Evolutionary conservation across 1,284 basidiomycete genomes (phyloP).

Genomic region (Apiotrichum veenhuisii): DNA sequence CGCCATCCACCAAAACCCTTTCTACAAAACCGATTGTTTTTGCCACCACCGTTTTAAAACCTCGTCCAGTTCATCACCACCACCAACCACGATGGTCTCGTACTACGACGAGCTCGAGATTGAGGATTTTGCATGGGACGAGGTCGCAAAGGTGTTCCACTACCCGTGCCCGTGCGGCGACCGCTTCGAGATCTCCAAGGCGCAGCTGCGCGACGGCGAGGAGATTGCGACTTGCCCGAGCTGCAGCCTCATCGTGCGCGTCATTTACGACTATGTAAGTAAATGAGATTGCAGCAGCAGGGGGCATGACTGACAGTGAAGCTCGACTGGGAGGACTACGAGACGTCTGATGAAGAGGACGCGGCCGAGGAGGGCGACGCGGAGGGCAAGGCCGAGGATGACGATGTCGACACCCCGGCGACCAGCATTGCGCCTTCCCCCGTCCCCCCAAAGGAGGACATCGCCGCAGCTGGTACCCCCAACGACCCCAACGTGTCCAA

Average conservation of each 20-base stretch:
- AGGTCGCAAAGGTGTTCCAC: conserved; percentile 75
- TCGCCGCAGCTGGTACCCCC: neutral
- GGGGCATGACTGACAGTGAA: conserved; percentile 11
- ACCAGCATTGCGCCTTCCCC: conserved; percentile 6
- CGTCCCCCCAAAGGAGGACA: neutral
- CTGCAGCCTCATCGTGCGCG: conserved; percentile 87
- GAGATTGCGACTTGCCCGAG: conserved; percentile 97
- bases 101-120: conserved; percentile 66
- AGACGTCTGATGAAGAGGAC: conserved; percentile 43
- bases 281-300: no score
- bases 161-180: conserved; percentile 99
- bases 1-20: no score
- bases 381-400: conserved; percentile 3
- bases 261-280: conserved; percentile 92
- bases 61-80: neutral
- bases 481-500: neutral
- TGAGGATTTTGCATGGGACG: conserved; percentile 92
- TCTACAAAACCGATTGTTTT: neutral
- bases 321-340: conserved; percentile 52
- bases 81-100: conserved; percentile 31
- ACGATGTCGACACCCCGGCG: conserved; percentile 8
- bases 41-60: neutral
- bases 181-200: conserved; percentile 89
- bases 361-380: conserved; percentile 21
- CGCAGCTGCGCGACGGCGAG: conserved; percentile 83